Percentiles rank a stretch among this genome's conserved stretches.
These are phyloP conservation scores for Licmophora abbreviata DNA, from an alignment of 108 stramenopile species.

Conservation along the genomic window DNA sequence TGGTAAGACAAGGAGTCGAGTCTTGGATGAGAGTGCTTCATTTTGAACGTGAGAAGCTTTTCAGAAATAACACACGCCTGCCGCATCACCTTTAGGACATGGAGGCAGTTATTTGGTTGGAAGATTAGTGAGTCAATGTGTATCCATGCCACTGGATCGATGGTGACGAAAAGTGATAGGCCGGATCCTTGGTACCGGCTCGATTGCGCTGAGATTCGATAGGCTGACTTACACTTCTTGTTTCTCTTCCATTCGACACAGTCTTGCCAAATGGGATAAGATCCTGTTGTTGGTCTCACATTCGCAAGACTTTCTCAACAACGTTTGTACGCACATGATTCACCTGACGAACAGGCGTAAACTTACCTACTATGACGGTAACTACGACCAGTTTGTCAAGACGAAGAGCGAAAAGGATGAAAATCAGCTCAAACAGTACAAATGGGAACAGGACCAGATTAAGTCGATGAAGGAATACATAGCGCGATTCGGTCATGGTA, in stretches of 20 bases:
- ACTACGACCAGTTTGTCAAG: constrained; percentile 96
- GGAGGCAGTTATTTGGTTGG: constrained; percentile 96
- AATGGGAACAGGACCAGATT: constrained; percentile 97
- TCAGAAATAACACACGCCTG: constrained; percentile 7
- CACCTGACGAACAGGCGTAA: constrained; percentile 78
- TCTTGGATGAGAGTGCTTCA: too few species aligned
- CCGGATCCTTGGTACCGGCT: too few species aligned
- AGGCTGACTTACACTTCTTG: too few species aligned
- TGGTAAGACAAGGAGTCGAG: too few species aligned
- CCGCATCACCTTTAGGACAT: too few species aligned
- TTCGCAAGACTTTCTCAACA: constrained; percentile 93
- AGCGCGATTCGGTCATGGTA: constrained; percentile 97
- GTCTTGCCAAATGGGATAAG: constrained; percentile 82
- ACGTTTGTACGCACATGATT: constrained; percentile 95
- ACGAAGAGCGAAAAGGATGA: constrained; percentile 87
- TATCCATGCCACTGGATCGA: too few species aligned
- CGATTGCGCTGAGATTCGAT: too few species aligned
- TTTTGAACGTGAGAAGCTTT: background rate
- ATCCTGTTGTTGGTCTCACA: constrained; percentile 83
- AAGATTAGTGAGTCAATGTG: too few species aligned
- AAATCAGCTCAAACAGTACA: constrained; percentile 95
- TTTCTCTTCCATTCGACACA: too few species aligned
- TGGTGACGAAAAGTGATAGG: too few species aligned
- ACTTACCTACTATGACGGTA: constrained; percentile 92
- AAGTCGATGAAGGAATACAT: constrained; percentile 97